Conservation (phyloP, 345 rosid species). For the Adansonia digitata region DNA sequence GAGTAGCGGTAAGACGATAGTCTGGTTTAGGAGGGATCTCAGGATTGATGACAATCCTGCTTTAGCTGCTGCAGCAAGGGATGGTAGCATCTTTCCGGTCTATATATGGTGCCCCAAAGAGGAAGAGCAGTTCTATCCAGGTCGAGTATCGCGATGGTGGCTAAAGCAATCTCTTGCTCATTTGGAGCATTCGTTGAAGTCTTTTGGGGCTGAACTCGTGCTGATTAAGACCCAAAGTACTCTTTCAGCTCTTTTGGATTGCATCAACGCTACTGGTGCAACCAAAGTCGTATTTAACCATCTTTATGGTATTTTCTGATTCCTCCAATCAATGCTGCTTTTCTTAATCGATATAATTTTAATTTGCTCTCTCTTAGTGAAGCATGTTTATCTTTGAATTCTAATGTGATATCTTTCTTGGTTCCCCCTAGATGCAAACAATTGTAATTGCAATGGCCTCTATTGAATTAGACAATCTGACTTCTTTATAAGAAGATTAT, state of each 20-base stretch:
- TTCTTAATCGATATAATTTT: neutral
- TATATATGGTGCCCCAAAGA: slow-evolving; percentile 94
- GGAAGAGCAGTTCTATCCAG: slow-evolving; percentile 89
- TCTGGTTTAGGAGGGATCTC: slow-evolving; percentile 95
- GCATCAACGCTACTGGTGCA: slow-evolving; percentile 54
- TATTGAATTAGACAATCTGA: neutral
- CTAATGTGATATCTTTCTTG: too few relatives aligned
- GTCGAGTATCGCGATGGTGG: slow-evolving; percentile 98
- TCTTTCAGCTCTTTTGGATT: slow-evolving; percentile 60
- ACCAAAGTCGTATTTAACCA: slow-evolving; percentile 82
- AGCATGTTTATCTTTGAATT: neutral
- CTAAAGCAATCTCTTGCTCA: slow-evolving; percentile 77
- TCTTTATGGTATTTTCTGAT: slow-evolving; percentile 64
- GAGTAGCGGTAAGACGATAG: slow-evolving; percentile 60
- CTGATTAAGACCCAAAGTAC: slow-evolving; percentile 65
- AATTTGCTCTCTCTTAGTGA: slow-evolving; percentile 1
- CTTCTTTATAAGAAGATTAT: neutral
- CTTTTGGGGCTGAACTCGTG: slow-evolving; percentile 73
- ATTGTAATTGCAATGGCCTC: neutral
- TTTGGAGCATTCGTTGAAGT: slow-evolving; percentile 58
- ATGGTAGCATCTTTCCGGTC: slow-evolving; percentile 73
- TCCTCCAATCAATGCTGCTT: neutral
- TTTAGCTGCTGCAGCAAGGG: slow-evolving; percentile 79
- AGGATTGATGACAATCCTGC: slow-evolving; percentile 97
- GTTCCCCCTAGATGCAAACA: neutral